phyloP scores from a whole-genome alignment of 2,329 filamentous ascomycete species.

The Cytospora schulzeri region DNA sequence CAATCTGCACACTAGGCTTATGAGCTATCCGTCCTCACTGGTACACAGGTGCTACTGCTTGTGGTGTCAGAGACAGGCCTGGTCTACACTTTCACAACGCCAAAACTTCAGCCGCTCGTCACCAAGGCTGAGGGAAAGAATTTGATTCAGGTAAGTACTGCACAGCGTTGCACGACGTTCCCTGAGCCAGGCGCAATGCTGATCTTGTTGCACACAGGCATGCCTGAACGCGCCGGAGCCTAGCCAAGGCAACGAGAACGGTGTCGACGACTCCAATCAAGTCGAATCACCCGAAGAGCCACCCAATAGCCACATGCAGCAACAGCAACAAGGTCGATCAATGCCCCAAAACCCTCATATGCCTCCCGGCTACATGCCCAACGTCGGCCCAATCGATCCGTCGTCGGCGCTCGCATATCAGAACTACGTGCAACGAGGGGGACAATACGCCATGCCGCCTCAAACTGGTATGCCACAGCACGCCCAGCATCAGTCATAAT shows the following conservation, averaged over 20 bases:
- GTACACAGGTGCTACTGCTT: constrained; percentile 93
- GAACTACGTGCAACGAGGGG: constrained; percentile 75
- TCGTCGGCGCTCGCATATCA: constrained; percentile 82
- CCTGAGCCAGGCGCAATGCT: constrained; percentile 13
- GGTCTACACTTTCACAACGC: constrained; percentile 97
- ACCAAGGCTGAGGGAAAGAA: constrained; percentile 99
- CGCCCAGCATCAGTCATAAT: constrained; percentile 76
- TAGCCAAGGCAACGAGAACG: constrained; percentile 76
- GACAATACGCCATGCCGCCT: constrained; percentile 77
- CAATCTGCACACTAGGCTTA: constrained; percentile 64
- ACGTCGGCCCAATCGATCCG: constrained; percentile 67
- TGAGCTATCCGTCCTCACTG: constrained; percentile 94
- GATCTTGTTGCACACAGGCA: constrained; percentile 61
- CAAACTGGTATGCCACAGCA: constrained; percentile 80
- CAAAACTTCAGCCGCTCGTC: constrained; percentile 95
- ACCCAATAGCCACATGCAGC: constrained; percentile 72
- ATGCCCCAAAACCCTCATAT: constrained; percentile 68
- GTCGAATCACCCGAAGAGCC: constrained; percentile 93
- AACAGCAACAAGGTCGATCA: constrained; percentile 60
- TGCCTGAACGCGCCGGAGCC: constrained; percentile 97
- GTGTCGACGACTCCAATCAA: constrained; percentile 73
- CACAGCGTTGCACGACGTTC: constrained; percentile 20
- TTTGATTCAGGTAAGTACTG: constrained; percentile 81
- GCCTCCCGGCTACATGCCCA: constrained; percentile 63
- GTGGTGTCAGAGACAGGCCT: constrained; percentile 97